Evolutionary conservation across 768 basidiomycete genomes (phyloP).

Genomic region (Hortiboletus campestris): DNA sequence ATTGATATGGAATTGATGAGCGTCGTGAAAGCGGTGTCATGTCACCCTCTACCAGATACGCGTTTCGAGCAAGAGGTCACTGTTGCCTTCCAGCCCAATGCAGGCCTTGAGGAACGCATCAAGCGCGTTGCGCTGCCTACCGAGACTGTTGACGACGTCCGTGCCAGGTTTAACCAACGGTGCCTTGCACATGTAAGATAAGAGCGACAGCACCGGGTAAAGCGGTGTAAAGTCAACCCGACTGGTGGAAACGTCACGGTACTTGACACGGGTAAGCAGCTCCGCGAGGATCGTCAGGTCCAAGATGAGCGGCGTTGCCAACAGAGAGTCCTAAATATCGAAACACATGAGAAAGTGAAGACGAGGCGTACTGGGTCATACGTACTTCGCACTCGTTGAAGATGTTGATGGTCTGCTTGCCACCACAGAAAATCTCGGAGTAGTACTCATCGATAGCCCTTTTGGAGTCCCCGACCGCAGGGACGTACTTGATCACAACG

Average conservation of each 20-base stretch:
- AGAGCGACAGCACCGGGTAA: constrained; percentile 87
- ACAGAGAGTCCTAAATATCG: constrained; percentile 72
- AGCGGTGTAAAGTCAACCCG: constrained; percentile 73
- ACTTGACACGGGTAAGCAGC: constrained; percentile 89
- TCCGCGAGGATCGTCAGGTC: constrained; percentile 93
- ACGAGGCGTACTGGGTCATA: neutral
- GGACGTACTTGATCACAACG: constrained; percentile 96
- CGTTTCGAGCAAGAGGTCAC: constrained; percentile 83
- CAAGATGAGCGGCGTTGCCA: constrained; percentile 94
- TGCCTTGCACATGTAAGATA: constrained; percentile 97
- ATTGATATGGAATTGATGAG: neutral
- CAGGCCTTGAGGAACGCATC: constrained; percentile 95
- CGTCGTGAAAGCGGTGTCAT: neutral
- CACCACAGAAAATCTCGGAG: constrained; percentile 97
- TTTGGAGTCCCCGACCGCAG: constrained; percentile 96
- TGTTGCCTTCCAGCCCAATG: constrained; percentile 78
- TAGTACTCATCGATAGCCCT: constrained; percentile 99
- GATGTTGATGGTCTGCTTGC: constrained; percentile 90
- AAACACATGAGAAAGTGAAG: neutral
- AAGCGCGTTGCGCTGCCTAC: constrained; percentile 92
- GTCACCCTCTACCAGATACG: constrained; percentile 72
- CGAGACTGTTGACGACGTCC: constrained; percentile 93
- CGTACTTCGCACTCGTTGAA: constrained; percentile 96
- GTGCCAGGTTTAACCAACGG: constrained; percentile 94
- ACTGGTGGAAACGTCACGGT: constrained; percentile 54